Evolutionary conservation across 2,329 filamentous ascomycete species (phyloP).

Genomic region (Cylindrodendrum hubeiense): DNA sequence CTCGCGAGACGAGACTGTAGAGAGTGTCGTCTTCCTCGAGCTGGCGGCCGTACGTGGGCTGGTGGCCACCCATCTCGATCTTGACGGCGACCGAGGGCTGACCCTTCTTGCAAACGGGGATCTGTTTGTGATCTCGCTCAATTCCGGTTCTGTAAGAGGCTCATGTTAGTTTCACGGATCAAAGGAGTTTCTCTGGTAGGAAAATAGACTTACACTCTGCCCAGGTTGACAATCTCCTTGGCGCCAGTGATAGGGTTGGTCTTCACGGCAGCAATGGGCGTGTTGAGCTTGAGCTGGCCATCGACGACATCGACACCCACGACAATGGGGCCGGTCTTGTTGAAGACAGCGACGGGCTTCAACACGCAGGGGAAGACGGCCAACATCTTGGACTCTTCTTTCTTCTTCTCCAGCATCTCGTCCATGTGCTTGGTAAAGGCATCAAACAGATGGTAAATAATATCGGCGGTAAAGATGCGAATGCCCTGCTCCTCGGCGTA

Average conservation of each 20-base stretch:
- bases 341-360: conserved; percentile 92
- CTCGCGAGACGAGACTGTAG: conserved; percentile 88
- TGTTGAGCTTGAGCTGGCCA: conserved; percentile 86
- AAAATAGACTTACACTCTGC: conserved; percentile 85
- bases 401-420: conserved; percentile 87
- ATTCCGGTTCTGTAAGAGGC: conserved; percentile 81
- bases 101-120: conserved; percentile 92
- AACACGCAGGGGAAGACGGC: conserved; percentile 98
- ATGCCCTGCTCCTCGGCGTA: conserved; percentile 96
- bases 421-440: conserved; percentile 96
- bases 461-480: conserved; percentile 98
- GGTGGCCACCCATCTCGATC: conserved; percentile 92
- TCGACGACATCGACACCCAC: conserved; percentile 96
- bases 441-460: conserved; percentile 99
- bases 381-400: conserved; percentile 94
- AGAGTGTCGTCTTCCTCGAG: conserved; percentile 91
- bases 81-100: conserved; percentile 98
- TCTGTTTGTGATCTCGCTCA: conserved; percentile 96
- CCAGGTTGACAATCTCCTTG: conserved; percentile 87
- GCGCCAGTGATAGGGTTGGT: conserved; percentile 80
- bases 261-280: conserved; percentile 90
- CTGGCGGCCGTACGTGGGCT: conserved; percentile 94
- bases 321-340: conserved; percentile 97
- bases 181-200: neutral
- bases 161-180: conserved; percentile 46